These are phyloP conservation scores for Beta lomatogona DNA, from an alignment of 179 eudicot species.

Conservation along the genomic window DNA sequence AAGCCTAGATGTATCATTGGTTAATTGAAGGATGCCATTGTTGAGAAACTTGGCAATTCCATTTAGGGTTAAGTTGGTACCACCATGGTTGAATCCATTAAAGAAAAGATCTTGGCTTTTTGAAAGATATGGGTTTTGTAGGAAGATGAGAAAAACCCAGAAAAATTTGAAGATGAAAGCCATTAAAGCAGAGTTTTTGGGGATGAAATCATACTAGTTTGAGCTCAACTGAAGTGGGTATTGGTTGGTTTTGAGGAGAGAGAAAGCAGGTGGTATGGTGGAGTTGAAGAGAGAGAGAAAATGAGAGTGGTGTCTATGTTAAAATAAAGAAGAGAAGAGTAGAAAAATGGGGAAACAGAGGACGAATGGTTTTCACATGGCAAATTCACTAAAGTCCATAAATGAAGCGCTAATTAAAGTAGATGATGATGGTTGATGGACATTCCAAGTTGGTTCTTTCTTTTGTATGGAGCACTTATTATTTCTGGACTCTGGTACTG, in stretches of 20 bases:
- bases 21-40: constrained; percentile 51
- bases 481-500: not conserved
- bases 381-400: constrained; percentile 8
- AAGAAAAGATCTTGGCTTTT: constrained; percentile 41
- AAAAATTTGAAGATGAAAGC: constrained; percentile 21
- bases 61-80: constrained; percentile 37
- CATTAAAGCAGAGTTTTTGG: constrained; percentile 12
- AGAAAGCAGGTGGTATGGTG: not conserved
- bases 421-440: not conserved
- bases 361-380: constrained; percentile 17
- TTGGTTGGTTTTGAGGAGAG: constrained; percentile 2
- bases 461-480: not conserved
- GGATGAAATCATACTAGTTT: constrained; percentile 13
- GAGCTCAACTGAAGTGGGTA: constrained; percentile 8
- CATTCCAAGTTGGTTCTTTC: constrained; percentile 3
- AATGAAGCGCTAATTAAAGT: not conserved
- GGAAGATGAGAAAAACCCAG: constrained; percentile 19
- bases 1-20: constrained; percentile 43
- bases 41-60: constrained; percentile 43
- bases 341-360: too few species aligned
- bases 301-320: not conserved
- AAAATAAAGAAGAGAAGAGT: not conserved
- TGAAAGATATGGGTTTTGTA: constrained; percentile 5
- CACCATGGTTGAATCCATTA: constrained; percentile 41
- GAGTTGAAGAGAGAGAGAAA: not conserved